Evolutionary conservation across 495 filamentous ascomycete genomes (phyloP).

Genomic region (Evernia prunastri): DNA sequence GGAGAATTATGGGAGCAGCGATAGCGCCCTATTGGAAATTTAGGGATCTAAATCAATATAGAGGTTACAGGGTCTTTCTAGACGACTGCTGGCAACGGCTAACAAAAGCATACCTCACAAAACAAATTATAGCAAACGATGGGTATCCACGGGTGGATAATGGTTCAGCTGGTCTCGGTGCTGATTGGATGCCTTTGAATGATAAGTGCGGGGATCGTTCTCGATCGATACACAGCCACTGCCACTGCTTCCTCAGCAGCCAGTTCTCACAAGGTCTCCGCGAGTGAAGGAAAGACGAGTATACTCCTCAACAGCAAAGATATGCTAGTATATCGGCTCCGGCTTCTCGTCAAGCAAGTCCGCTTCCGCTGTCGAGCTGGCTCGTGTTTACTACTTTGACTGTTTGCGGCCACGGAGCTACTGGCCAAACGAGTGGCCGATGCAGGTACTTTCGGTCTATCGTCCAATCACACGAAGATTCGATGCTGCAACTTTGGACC

Average conservation of each 20-base stretch:
- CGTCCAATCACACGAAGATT: background rate
- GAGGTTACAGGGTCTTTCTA: background rate
- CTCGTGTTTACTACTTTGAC: background rate
- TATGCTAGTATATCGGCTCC: background rate
- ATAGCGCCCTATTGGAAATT: background rate
- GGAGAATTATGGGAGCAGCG: background rate
- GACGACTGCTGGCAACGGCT: background rate
- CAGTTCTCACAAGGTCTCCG: background rate
- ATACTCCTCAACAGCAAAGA: background rate
- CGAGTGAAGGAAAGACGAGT: background rate
- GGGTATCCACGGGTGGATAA: background rate
- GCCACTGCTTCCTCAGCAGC: background rate
- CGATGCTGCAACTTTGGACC: background rate
- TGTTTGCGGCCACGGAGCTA: background rate
- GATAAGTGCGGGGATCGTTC: background rate
- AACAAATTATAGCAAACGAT: background rate
- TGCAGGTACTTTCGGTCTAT: background rate
- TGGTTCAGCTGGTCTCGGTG: background rate
- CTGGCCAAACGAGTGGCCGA: background rate
- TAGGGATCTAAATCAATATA: background rate
- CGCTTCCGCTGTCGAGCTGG: background rate
- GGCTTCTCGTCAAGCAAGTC: background rate
- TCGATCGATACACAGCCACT: background rate
- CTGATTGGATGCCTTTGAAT: background rate
- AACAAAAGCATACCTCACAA: background rate